Evolutionary conservation across 495 filamentous ascomycete species (phyloP), one percentile per base, ranked within the genome.

Genomic region (Xylaria telfairii): DNA sequence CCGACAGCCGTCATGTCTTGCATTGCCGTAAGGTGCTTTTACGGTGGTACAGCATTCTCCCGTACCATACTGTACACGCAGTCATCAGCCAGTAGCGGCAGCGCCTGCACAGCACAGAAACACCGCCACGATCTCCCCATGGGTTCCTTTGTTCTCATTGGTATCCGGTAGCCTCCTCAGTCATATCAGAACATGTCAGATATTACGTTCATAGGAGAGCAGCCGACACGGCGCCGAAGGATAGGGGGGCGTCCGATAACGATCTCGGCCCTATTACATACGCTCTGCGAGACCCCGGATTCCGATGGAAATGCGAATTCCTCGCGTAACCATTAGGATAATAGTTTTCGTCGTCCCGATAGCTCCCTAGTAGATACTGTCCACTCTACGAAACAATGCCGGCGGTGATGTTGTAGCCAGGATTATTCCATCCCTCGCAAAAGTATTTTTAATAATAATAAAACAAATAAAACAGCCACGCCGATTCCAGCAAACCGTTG

Each of bases 151-250:
- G 19, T 37, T 44, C n/a, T 30, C 47, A 54, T 66, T 66, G 64
- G 62, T 44, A 26, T 46, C 62, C 62, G 17, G 44, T 49, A 32
- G 10, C 17, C 41, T 49, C 30, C 12, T 53, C 47, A 32, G 64
- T 42, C 28, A 46, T 41, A 49, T 64, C 42, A 64, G 61, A 49
- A 30, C 41, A 53, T 28, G 34, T n/a, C 19, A 28, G 44, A 37
- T 24, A 24, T 28, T 39, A 66, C 64, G 8, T 47, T 37, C 19
- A 42, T 28, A 32, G 21, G 46, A 42, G 24, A 53, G 32, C 47
- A 30, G 64, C 64, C 64, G 64, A 66, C 64, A 66, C 64, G 64
- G 64, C 46, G 47, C 64, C 64, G 64, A 54, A 41, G 10, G 28
- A 15, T 19, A 39, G 30, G 19, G 19, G 15, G 21, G 10, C n/a